Evolutionary conservation across 345 rosid species (phyloP), one percentile per base, ranked within the genome.

Genomic region (Raphanus sativus): DNA sequence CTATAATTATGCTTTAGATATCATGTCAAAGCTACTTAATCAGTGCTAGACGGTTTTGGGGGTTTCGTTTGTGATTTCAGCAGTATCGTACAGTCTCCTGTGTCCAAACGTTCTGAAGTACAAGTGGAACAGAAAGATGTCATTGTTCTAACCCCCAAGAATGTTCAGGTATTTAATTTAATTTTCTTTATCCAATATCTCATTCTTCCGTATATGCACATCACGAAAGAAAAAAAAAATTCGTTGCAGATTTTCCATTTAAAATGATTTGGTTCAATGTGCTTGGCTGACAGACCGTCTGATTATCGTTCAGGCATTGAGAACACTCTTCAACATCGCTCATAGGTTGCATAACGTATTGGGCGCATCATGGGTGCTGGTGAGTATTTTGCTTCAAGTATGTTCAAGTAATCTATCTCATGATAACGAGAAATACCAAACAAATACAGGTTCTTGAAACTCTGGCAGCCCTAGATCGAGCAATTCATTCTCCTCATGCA

Each of bases 321-420:
- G 99, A 83, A 95, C 99, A 74, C 98, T 95, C 80, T 95, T 95
- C 86, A 95, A 95, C 80, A 75, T 95, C 73, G 91, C 98, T 77
- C 98, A 91, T 86, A 85, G 99, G 74, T 83, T 95, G 79, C 93
- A 91, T 83, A 92, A 92, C 79, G 97, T 92, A 50, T 85, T 95
- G 83, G 99, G 99, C 36, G 97, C 97, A n/a, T 95, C 99, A 16
- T 95, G 99, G 99, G 94, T 92, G 81, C 82, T 95, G 96, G 98
- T 92, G 87, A 79, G 98, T 84, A 73, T 25, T 73, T 68, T 81
- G 63, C 67, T 80, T 73, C 59, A 56, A 15, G 15, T 70, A 71
- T 71, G 50, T 45, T 79, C 63, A 40, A 30, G 73, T 70, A 75
- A 75, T 25, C 21, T 45, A 55, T 69, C 62, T 69, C 75, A 56